phyloP scores from a whole-genome alignment of 345 rosid species.

The Draba incana region DNA sequence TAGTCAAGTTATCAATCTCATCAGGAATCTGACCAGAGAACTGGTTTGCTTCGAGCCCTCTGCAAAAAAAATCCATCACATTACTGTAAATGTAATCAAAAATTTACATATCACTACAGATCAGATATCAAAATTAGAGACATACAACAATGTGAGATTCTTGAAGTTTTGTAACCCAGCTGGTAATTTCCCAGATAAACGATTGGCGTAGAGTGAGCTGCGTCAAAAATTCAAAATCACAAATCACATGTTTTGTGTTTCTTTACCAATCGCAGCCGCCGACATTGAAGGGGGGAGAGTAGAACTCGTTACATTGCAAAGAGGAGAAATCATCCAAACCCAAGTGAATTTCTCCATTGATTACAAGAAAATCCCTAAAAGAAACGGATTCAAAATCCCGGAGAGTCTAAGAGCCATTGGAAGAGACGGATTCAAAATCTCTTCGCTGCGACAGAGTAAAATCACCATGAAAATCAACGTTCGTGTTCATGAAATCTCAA shows the following conservation, averaged over 20 bases:
- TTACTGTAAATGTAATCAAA: not conserved
- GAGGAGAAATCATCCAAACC: not conserved
- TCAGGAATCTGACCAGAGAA: constrained; percentile 56
- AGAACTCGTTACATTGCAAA: not conserved
- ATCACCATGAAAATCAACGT: constrained; percentile 31
- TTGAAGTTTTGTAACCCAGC: constrained; percentile 46
- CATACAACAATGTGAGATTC: constrained; percentile 49
- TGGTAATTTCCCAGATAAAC: constrained; percentile 55
- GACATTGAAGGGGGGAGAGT: not conserved
- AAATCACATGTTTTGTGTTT: not conserved
- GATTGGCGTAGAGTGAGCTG: constrained; percentile 52
- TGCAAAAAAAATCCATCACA: constrained; percentile 30
- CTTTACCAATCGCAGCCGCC: constrained; percentile 4
- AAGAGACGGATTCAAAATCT: constrained; percentile 84
- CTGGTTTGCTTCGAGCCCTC: constrained; percentile 56
- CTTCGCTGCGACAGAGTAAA: constrained; percentile 64
- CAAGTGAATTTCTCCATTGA: not conserved
- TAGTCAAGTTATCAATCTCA: constrained; percentile 53
- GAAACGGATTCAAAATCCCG: no score
- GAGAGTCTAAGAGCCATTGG: constrained; percentile 95
- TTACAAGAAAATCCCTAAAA: no score
- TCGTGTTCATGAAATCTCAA: not conserved
- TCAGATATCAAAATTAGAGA: no score
- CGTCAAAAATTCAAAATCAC: not conserved
- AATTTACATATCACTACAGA: not conserved